phyloP scores from a whole-genome alignment of 2,329 filamentous ascomycete species.

The Myriosclerotinia curreyana region DNA sequence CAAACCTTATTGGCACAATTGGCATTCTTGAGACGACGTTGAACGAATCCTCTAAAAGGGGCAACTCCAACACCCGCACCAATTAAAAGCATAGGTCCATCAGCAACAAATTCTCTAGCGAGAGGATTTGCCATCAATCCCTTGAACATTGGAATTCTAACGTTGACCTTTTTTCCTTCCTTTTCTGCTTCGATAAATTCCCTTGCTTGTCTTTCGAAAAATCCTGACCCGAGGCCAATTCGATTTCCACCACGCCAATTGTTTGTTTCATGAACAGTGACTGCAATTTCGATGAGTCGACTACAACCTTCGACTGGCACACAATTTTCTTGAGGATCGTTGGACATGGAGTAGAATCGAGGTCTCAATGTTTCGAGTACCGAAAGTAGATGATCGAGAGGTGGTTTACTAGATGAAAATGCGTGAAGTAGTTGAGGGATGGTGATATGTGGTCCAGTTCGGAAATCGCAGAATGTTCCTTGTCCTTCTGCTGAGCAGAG shows the following conservation, averaged over 20 bases:
- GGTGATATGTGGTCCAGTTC: conserved; percentile 83
- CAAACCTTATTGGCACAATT: conserved; percentile 98
- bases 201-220: conserved; percentile 81
- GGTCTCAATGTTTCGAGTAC: conserved; percentile 89
- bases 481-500: conserved; percentile 89
- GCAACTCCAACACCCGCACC: conserved; percentile 96
- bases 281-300: conserved; percentile 90
- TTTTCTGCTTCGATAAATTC: conserved; percentile 67
- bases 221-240: conserved; percentile 87
- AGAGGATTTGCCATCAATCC: conserved; percentile 97
- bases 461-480: conserved; percentile 87
- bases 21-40: conserved; percentile 87
- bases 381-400: conserved; percentile 76
- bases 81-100: conserved; percentile 96
- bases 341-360: conserved; percentile 96
- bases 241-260: conserved; percentile 73
- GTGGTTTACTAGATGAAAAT: conserved; percentile 88
- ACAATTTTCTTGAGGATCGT: conserved; percentile 74
- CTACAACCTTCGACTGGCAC: conserved; percentile 49
- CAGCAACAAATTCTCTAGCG: conserved; percentile 83
- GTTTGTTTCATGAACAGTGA: conserved; percentile 83
- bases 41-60: conserved; percentile 95
- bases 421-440: conserved; percentile 82
- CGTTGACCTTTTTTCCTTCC: conserved; percentile 55
- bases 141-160: conserved; percentile 95